Conservation (phyloP, 78 protist species). For the Dictyostelium brefeldianum region DNA sequence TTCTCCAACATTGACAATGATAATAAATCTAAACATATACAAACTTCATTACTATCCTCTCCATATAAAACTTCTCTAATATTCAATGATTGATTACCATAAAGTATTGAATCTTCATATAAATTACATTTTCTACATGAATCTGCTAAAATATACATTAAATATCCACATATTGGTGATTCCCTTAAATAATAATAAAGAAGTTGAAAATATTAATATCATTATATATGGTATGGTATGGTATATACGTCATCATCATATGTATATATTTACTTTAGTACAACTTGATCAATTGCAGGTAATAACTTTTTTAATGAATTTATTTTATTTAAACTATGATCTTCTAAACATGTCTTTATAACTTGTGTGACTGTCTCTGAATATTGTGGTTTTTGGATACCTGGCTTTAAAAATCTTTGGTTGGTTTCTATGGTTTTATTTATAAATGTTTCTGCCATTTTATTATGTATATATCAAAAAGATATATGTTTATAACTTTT, state of each 20-base stretch:
- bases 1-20: conserved; percentile 1
- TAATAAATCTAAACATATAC: conserved; percentile 70
- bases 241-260: too few species aligned
- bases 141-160: conserved; percentile 70
- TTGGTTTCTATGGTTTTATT: conserved; percentile 69
- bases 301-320: conserved; percentile 18
- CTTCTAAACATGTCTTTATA: conserved; percentile 56
- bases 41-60: conserved; percentile 58
- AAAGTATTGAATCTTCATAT: conserved; percentile 41
- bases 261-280: conserved; percentile 2
- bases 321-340: conserved; percentile 40
- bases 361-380: conserved; percentile 33
- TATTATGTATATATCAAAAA: background rate
- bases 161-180: conserved; percentile 72
- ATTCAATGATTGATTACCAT: conserved; percentile 50
- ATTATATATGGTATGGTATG: too few species aligned
- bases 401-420: conserved; percentile 48
- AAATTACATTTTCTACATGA: conserved; percentile 46
- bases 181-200: background rate
- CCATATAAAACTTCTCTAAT: conserved; percentile 59
- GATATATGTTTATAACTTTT: background rate
- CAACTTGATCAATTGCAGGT: conserved; percentile 50
- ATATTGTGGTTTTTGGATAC: conserved; percentile 20
- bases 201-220: background rate
- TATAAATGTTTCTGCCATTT: conserved; percentile 62